Percentiles rank a stretch among this genome's conserved stretches.
Conservation (phyloP, 306 rosid genomes). For the Quercus rubra region DNA sequence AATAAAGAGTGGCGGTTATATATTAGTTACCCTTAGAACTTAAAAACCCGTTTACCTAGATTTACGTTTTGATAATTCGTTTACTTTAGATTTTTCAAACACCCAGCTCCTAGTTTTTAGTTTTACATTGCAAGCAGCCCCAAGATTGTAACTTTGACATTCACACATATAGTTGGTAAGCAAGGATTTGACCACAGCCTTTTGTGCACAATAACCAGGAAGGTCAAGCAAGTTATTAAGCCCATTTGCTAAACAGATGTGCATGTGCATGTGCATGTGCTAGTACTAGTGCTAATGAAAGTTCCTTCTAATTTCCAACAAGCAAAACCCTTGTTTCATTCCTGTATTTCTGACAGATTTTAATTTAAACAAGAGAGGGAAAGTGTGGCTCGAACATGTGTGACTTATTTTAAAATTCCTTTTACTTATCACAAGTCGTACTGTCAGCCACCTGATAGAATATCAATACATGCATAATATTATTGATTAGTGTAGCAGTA, state of each 20-base stretch:
- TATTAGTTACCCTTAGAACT: too few species aligned
- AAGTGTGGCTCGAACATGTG: constrained; percentile 46
- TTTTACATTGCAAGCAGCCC: too few species aligned
- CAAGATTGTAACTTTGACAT: too few species aligned
- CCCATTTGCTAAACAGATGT: background rate
- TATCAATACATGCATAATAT: background rate
- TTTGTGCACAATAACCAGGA: background rate
- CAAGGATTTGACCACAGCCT: too few species aligned
- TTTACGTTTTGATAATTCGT: too few species aligned
- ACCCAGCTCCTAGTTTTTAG: too few species aligned
- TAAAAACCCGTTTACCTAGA: too few species aligned
- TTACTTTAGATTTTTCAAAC: too few species aligned
- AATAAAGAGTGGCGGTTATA: too few species aligned
- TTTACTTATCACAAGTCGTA: constrained; percentile 35
- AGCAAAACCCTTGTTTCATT: constrained; percentile 15
- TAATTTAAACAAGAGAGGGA: constrained; percentile 21
- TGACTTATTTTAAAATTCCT: constrained; percentile 7
- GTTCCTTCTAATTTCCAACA: constrained; percentile 46
- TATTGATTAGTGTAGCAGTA: background rate
- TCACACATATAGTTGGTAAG: background rate
- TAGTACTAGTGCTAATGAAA: constrained; percentile 21
- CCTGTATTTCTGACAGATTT: constrained; percentile 35
- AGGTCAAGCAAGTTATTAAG: background rate
- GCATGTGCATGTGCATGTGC: too few species aligned
- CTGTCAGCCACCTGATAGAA: constrained; percentile 40